Base-by-base conservation (phyloP, 202 grass and related monocot genomes). In the Zoysia matrella region DNA sequence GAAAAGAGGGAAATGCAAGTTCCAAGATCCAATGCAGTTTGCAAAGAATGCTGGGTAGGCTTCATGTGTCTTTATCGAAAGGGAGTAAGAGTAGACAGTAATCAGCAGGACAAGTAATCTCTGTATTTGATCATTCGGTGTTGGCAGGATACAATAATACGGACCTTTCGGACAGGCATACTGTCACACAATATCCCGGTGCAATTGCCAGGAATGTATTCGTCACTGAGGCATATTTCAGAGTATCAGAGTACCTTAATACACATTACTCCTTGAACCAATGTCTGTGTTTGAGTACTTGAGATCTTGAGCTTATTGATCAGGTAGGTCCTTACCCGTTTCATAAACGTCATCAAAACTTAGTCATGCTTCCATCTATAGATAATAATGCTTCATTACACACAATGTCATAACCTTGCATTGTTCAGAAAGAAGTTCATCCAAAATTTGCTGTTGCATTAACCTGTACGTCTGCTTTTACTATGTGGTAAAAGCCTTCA, bases 1-100 rank as follows among this genome's bases (percentile, higher is more conserved):
- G 53, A 75, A 93, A 76, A 85, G 70, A 83, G 78, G 74, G 76
- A 79, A 71, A 84, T 90, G 94, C 89, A 52, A 63, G 82, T 72
- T 75, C 62, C 76, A 62, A 76, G 80, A 83, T 97, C 86, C 47
- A 84, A 45, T 36, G 49, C 77, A 3, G 54, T 89, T 65, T 65
- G 78, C 22, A 49, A 83, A 85, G 83, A 83, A 89, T 85, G 81
- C 72, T 47, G 79, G 81, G 47, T 66, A 71, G n/a, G 71, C 75
- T 82, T 77, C 86, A 52, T 70, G 71, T 5, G 73, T 91, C 42
- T 76, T 92, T 63, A 52, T 79, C 44, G 22, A 81, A 90, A 83
- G 57, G 81, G 54, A 61, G 55, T 41, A 60, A 61, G 41, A 47
- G 40, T 53, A 54, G 48, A 71, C 54, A 56, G 64, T 73, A 65